These are phyloP conservation scores for Bipolaris cookei DNA, from an alignment of 2,329 filamentous ascomycete species.

Conservation along the genomic window DNA sequence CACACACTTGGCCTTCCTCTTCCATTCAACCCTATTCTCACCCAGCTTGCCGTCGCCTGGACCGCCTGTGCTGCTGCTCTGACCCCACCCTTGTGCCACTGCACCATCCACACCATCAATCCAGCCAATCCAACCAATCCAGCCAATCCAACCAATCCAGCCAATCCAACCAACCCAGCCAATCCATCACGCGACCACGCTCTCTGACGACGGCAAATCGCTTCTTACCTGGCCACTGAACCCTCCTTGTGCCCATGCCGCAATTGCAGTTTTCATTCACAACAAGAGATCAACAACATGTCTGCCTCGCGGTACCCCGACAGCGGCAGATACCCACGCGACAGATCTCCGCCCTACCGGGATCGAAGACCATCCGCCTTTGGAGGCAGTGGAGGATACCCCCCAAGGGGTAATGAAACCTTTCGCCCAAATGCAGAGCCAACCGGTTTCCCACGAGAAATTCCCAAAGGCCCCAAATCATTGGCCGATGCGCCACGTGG, in stretches of 20 bases:
- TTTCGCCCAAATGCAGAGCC: constrained; percentile 40
- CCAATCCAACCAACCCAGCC: neutral
- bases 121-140: too few relatives aligned
- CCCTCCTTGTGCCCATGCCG: constrained; percentile 23
- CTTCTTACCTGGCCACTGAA: constrained; percentile 1
- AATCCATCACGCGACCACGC: neutral
- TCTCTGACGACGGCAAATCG: constrained; percentile 1
- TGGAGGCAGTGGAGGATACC: constrained; percentile 61
- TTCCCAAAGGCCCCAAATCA: constrained; percentile 82
- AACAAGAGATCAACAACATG: constrained; percentile 30
- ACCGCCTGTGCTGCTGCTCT: neutral
- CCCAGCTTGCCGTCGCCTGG: neutral
- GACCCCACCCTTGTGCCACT: neutral
- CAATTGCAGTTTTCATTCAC: constrained; percentile 9
- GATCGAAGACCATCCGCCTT: constrained; percentile 72
- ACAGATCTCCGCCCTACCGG: constrained; percentile 61
- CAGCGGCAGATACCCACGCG: constrained; percentile 50
- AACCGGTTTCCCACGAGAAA: constrained; percentile 58
- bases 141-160: too few relatives aligned
- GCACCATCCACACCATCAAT: neutral
- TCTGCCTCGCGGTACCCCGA: constrained; percentile 47
- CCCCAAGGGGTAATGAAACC: constrained; percentile 53
- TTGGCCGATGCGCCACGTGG: constrained; percentile 66
- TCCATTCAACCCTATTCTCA: constrained; percentile 1
- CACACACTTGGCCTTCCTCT: neutral